Percentiles rank a stretch among this genome's conserved stretches.
Evolutionary conservation across 2,329 filamentous ascomycete species (phyloP).

Genomic region (Hymenoscyphus albidus): DNA sequence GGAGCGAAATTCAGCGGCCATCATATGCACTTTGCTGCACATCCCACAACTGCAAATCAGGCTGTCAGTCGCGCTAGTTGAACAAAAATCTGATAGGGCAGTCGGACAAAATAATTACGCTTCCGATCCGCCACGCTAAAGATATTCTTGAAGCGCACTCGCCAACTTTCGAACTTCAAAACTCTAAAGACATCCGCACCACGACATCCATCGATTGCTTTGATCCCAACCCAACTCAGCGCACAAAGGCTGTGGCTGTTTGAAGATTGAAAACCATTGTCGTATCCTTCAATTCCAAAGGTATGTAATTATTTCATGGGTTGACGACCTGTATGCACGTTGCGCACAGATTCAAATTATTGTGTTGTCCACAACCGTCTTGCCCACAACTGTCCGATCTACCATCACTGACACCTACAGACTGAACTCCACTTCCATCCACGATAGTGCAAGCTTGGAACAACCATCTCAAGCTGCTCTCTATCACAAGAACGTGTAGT

Average conservation of each 20-base stretch:
- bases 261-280: not conserved
- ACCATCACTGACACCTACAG: not conserved
- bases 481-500: not conserved
- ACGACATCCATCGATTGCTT: not conserved
- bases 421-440: not conserved
- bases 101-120: not conserved
- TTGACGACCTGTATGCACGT: not conserved
- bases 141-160: not conserved
- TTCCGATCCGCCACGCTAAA: not conserved
- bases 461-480: not conserved
- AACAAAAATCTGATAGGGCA: not conserved
- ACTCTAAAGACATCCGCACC: not conserved
- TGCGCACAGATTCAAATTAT: not conserved
- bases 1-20: not conserved
- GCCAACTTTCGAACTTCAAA: not conserved
- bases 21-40: not conserved
- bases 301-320: not conserved
- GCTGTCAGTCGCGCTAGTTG: not conserved
- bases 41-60: not conserved
- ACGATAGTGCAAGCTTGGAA: not conserved
- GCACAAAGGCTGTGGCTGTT: not conserved
- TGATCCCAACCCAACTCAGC: not conserved
- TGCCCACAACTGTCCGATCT: not conserved
- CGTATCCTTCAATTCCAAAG: not conserved
- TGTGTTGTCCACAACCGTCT: not conserved